Base-by-base conservation (phyloP, 805 yeast genomes). In the Saccharomycopsis sp. region DNA sequence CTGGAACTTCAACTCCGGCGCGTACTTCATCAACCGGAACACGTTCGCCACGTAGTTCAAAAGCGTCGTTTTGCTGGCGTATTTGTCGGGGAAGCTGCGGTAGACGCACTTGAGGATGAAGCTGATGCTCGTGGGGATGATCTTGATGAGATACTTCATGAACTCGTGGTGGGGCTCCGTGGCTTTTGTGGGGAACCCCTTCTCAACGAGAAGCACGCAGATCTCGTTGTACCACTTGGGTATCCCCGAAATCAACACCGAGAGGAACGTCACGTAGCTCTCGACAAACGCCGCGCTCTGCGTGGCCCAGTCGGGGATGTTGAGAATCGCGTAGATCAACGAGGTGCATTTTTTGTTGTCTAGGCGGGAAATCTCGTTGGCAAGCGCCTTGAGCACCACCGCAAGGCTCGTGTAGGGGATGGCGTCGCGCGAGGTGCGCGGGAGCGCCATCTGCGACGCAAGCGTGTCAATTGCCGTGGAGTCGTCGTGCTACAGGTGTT, bases 151-250 rank as follows among this genome's bases (percentile, higher is more conserved):
- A 66, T 82, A 82, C 57, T 73, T 71, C 56, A 92, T 71, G 48
- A 89, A 76, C 14, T 77, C 76, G 72, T 92, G 97, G 70, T 84
- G 86, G 62, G 83, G 63, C 52, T 65, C 65, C 54, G 75, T 75
- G 57, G 65, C 68, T 2, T 63, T 61, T 14, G 64, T 54, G 3
- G 70, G 54, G 48, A 71, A 61, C 20, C 34, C 21, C 65, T 84
- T 90, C 18, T 76, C 65, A 9, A 91, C 79, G n/a, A 92, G 70
- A 58, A 81, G 79, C 60, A 77, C 74, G 20, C 88, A 83, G n/a
- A 92, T 89, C 59, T 89, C 95, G 62, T 81, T 79, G 82, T 94
- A 84, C 89, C 96, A 92, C 69, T 84, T 89, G 5, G 98, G 98
- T 60, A 85, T 77, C 51, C 92, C 87, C 2, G 96, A 86, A 44